Evolutionary conservation across 305 asterid species (phyloP).

Genomic region (Fraxinus xanthoxyloides): DNA sequence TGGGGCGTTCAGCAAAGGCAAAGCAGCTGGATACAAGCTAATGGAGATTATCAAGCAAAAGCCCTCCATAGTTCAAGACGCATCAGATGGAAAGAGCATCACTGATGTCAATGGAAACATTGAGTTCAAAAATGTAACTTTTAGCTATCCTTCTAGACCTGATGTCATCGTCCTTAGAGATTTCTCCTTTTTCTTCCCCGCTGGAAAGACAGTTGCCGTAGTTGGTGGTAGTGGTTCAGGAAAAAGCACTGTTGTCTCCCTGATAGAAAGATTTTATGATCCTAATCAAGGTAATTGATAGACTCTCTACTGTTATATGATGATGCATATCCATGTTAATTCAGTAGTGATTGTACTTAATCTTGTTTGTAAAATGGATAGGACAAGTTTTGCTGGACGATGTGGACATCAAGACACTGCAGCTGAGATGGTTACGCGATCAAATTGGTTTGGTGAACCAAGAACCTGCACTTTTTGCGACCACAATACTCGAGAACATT

Average conservation of each 20-base stretch:
- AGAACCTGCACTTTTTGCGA: conserved; percentile 98
- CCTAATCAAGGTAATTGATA: conserved; percentile 70
- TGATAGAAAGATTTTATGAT: conserved; percentile 92
- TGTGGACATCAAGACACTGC: conserved; percentile 80
- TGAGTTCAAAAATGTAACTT: conserved; percentile 82
- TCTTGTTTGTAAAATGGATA: conserved; percentile 27
- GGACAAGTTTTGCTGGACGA: conserved; percentile 86
- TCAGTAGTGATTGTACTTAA: neutral
- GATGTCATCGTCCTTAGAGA: conserved; percentile 87
- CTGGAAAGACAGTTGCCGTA: conserved; percentile 96
- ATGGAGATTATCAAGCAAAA: conserved; percentile 86
- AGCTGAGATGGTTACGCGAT: conserved; percentile 89
- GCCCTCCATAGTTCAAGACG: conserved; percentile 75
- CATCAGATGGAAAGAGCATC: conserved; percentile 49
- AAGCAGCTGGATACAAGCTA: conserved; percentile 88
- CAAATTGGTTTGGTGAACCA: conserved; percentile 97
- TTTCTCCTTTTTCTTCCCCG: conserved; percentile 91
- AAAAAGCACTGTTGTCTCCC: conserved; percentile 89
- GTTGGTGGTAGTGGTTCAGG: conserved; percentile 99
- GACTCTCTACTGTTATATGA: neutral
- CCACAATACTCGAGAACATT: conserved; percentile 92
- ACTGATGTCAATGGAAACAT: conserved; percentile 72
- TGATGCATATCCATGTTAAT: neutral
- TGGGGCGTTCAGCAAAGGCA: conserved; percentile 96
- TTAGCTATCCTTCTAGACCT: conserved; percentile 95